Evolutionary conservation across 129 eudicot species (phyloP).

Genomic region (Tanacetum coccineum): DNA sequence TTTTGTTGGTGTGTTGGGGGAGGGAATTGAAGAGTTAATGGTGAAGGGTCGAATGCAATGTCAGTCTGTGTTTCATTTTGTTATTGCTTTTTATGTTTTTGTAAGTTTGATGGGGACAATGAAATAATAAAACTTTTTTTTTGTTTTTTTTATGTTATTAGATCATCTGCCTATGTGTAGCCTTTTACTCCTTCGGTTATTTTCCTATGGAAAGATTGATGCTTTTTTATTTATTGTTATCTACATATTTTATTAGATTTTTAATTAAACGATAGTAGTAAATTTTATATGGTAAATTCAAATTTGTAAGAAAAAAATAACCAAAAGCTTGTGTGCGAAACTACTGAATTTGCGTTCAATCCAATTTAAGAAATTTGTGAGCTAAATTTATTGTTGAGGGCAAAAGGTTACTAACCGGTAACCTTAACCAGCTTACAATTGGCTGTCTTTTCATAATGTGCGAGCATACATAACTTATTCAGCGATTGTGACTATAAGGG

Average conservation of each 20-base stretch:
- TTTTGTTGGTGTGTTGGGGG: background rate
- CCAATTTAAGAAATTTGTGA: too few species aligned
- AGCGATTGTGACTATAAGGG: too few species aligned
- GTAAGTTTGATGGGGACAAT: constrained; percentile 25
- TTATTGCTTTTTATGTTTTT: constrained; percentile 25
- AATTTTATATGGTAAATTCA: too few species aligned
- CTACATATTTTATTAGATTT: background rate
- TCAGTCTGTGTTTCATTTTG: constrained; percentile 31
- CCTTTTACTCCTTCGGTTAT: constrained; percentile 21
- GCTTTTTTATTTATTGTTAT: background rate
- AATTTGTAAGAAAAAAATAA: too few species aligned
- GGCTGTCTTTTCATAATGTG: too few species aligned
- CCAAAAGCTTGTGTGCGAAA: too few species aligned
- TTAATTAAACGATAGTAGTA: too few species aligned
- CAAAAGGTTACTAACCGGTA: too few species aligned
- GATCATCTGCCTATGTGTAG: constrained; percentile 4
- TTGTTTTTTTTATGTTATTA: background rate
- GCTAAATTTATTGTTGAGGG: too few species aligned
- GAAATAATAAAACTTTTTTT: constrained; percentile 26
- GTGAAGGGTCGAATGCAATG: constrained; percentile 2
- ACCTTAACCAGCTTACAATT: too few species aligned
- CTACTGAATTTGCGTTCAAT: too few species aligned
- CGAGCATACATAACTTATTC: too few species aligned
- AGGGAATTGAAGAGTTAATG: constrained; percentile 13
- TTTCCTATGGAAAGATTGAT: constrained; percentile 7